Conservation (phyloP, 768 basidiomycete species). For the Psilocybe sp. region DNA sequence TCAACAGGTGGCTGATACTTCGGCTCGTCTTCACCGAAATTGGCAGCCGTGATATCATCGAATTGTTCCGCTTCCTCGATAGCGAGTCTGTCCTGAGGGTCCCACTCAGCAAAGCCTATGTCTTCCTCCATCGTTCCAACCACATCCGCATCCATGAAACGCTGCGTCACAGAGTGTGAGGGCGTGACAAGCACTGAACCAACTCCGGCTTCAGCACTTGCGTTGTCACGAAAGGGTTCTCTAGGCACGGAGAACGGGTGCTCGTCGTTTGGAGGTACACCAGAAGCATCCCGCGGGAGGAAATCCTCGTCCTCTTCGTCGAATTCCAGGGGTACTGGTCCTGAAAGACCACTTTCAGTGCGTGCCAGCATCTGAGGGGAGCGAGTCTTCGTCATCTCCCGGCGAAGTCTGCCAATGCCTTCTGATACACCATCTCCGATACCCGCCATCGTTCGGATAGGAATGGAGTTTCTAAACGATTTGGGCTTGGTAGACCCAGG, state of each 20-base stretch:
- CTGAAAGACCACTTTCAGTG: slow-evolving; percentile 22
- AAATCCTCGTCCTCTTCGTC: slow-evolving; percentile 73
- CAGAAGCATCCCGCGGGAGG: slow-evolving; percentile 18
- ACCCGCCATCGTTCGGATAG: slow-evolving; percentile 53
- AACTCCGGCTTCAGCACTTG: slow-evolving; percentile 22
- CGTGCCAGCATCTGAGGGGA: slow-evolving; percentile 36
- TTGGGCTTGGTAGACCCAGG: slow-evolving; percentile 32
- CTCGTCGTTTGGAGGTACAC: not conserved
- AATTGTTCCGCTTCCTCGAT: slow-evolving; percentile 53
- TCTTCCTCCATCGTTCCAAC: slow-evolving; percentile 25
- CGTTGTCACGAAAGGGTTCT: slow-evolving; percentile 24
- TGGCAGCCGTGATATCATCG: slow-evolving; percentile 33
- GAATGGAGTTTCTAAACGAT: slow-evolving; percentile 49
- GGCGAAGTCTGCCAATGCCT: slow-evolving; percentile 54
- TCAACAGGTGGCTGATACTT: too few relatives aligned
- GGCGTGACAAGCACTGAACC: slow-evolving; percentile 33
- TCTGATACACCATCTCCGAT: slow-evolving; percentile 57
- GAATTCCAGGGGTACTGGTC: slow-evolving; percentile 51
- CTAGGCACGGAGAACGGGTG: slow-evolving; percentile 15
- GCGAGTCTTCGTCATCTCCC: slow-evolving; percentile 53
- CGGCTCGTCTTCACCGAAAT: too few relatives aligned
- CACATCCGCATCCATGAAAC: slow-evolving; percentile 31
- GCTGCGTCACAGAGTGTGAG: slow-evolving; percentile 29
- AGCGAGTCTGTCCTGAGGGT: slow-evolving; percentile 37
- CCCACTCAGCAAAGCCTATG: slow-evolving; percentile 40